Evolutionary conservation across 371 early-diverging fungal genomes (phyloP), one percentile per base, ranked within the genome.

Genomic region (Mortierella sp.): DNA sequence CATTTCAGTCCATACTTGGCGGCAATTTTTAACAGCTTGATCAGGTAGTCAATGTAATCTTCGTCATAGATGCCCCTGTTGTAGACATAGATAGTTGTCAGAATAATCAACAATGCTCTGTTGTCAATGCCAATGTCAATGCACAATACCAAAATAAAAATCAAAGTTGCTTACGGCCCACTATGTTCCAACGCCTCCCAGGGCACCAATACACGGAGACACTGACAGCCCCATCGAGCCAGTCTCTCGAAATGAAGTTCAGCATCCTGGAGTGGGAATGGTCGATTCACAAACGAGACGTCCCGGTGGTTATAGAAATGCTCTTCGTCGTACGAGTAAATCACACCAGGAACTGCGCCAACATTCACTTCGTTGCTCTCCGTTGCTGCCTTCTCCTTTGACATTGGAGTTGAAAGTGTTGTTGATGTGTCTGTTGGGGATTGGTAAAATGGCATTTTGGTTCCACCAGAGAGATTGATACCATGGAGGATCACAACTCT

Each of bases 171-270:
- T 72, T 83, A 91, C 90, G 91, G 91, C 2, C 91, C 92, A 41
- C 69, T 65, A 73, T 92, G 92, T 66, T 93, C 95, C n/a, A 96
- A 74, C 11, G 94, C 89, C 68, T 96, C 96, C 96, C 96, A 96
- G 10, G 96, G 87, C 0, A 95, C 91, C 41, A 91, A 55, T 4
- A 95, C 62, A 4, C 96, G 83, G 4, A 95, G 74, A 64, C 94
- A 85, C 7, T 91, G 94, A 9, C 95, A 84, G 0, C 96, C 96
- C 96, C 96, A 96, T 1, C 87, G 77, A 5, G 88, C 83, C 47
- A 96, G 76, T 40, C 96, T 74, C 55, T 83, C 85, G 72, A 95
- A 92, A 70, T 96, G 95, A 52, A 86, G 86, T 45, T 91, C 89
- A 0, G 94, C 95, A 52, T 96, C 94, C 3, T 85, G 81, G 4